Percentiles rank a stretch among this genome's conserved stretches.
Evolutionary conservation across 2,329 filamentous ascomycete genomes (phyloP).

Genomic region (Xylariaceae sp.): DNA sequence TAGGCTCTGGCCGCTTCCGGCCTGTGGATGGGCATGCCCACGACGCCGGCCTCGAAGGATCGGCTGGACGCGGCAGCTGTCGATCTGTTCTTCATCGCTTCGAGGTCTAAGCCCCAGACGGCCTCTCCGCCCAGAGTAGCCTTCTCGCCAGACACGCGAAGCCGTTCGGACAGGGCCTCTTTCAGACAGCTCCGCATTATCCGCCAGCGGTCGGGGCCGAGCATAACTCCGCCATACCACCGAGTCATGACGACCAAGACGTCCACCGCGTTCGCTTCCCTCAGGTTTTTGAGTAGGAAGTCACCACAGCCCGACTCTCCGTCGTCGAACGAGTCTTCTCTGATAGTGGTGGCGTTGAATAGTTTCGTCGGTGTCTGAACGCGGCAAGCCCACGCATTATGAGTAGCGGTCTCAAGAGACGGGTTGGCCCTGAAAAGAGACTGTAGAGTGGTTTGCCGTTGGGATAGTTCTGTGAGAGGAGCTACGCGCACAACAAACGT

Average conservation of each 20-base stretch:
- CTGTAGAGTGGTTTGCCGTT: slow-evolving; percentile 37
- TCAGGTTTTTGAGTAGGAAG: slow-evolving; percentile 47
- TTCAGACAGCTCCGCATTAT: slow-evolving; percentile 52
- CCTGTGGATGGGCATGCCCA: slow-evolving; percentile 63
- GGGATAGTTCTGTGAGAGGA: slow-evolving; percentile 28
- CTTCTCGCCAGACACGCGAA: slow-evolving; percentile 34
- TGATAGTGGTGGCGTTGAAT: slow-evolving; percentile 28
- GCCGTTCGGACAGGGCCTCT: slow-evolving; percentile 45
- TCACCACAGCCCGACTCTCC: slow-evolving; percentile 54
- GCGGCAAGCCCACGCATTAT: slow-evolving; percentile 52
- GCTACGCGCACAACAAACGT: slow-evolving; percentile 50
- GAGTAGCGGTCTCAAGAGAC: slow-evolving; percentile 44
- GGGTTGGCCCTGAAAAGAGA: slow-evolving; percentile 41
- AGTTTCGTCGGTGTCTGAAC: slow-evolving; percentile 26
- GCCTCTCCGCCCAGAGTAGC: slow-evolving; percentile 42
- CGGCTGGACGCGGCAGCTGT: slow-evolving; percentile 21
- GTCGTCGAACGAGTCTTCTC: slow-evolving; percentile 50
- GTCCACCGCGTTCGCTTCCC: slow-evolving; percentile 41
- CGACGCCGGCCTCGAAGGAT: slow-evolving; percentile 25
- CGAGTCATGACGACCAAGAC: slow-evolving; percentile 51
- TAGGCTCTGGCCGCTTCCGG: slow-evolving; percentile 61
- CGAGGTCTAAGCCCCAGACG: slow-evolving; percentile 53
- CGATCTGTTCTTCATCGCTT: slow-evolving; percentile 38
- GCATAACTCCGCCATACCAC: slow-evolving; percentile 56
- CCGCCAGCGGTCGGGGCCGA: slow-evolving; percentile 55